A percentile compares a stretch with the other conserved stretches of the same genome.
phyloP scores from a whole-genome alignment of 306 rosid species.

The Acacia confusa region DNA sequence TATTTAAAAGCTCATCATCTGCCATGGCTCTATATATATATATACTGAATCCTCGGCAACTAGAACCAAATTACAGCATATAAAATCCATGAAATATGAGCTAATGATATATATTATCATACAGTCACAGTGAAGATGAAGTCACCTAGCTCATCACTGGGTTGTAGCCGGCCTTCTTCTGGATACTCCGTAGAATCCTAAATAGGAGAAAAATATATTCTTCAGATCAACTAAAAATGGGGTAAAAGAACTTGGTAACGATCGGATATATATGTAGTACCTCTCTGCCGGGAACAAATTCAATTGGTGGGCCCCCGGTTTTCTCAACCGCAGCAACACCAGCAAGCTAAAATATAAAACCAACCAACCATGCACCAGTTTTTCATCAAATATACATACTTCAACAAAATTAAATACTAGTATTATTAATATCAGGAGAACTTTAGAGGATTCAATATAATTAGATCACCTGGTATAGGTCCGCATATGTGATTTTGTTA shows the following conservation, averaged over 20 bases:
- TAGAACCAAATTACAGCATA: no score
- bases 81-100: neutral
- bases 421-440: neutral
- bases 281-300: slow-evolving; percentile 81
- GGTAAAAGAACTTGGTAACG: neutral
- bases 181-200: slow-evolving; percentile 63
- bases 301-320: slow-evolving; percentile 82
- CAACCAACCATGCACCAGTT: neutral
- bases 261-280: slow-evolving; percentile 29
- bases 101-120: no score
- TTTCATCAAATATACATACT: no score
- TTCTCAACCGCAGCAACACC: slow-evolving; percentile 84
- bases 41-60: no score
- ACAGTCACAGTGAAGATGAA: neutral
- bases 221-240: neutral
- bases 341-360: slow-evolving; percentile 65
- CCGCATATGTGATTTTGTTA: slow-evolving; percentile 68
- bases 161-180: no score
- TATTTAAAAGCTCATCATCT: neutral
- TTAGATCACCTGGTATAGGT: slow-evolving; percentile 68
- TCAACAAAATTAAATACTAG: neutral
- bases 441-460: slow-evolving; percentile 7
- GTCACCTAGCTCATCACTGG: slow-evolving; percentile 29
- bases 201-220: slow-evolving; percentile 15
- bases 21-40: neutral